A percentile compares a stretch with the other conserved stretches of the same genome.
These are phyloP conservation scores for Rhodomyrtus tomentosa DNA, from an alignment of 345 rosid genomes.

Conservation along the genomic window DNA sequence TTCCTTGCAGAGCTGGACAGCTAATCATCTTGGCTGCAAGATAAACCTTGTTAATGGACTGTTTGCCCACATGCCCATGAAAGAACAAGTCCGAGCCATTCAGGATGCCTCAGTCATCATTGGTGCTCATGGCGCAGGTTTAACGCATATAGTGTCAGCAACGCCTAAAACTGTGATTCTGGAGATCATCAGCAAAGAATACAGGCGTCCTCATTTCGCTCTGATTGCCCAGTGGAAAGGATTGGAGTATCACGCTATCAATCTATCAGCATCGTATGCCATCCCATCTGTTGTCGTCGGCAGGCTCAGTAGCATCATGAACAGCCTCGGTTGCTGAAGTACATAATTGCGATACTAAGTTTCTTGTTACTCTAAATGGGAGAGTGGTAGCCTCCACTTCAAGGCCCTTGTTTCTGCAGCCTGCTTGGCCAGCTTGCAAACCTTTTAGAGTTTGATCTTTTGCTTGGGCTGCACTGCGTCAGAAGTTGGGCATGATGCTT, in stretches of 20 bases:
- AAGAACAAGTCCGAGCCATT: constrained; percentile 68
- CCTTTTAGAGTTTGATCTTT: background rate
- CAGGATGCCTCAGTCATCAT: constrained; percentile 92
- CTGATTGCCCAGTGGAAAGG: constrained; percentile 92
- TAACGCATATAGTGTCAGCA: constrained; percentile 84
- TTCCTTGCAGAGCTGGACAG: constrained; percentile 52
- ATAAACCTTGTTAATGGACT: constrained; percentile 76
- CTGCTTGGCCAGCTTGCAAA: background rate
- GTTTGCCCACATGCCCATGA: constrained; percentile 89
- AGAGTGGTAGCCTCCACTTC: background rate
- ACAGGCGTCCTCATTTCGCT: constrained; percentile 70
- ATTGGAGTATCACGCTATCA: constrained; percentile 69
- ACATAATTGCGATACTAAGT: background rate
- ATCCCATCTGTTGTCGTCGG: constrained; percentile 39
- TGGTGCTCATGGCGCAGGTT: constrained; percentile 97
- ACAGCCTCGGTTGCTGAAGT: constrained; percentile 45
- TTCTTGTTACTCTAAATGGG: background rate
- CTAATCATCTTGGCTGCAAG: constrained; percentile 37
- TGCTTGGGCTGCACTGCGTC: background rate
- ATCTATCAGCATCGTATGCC: constrained; percentile 55
- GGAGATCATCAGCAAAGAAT: constrained; percentile 55
- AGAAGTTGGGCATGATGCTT: background rate
- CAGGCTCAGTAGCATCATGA: constrained; percentile 38
- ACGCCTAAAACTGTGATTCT: constrained; percentile 72
- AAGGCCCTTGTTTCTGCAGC: background rate